phyloP scores from a whole-genome alignment of 2,329 filamentous ascomycete species.

The Talaromyces atroroseus region DNA sequence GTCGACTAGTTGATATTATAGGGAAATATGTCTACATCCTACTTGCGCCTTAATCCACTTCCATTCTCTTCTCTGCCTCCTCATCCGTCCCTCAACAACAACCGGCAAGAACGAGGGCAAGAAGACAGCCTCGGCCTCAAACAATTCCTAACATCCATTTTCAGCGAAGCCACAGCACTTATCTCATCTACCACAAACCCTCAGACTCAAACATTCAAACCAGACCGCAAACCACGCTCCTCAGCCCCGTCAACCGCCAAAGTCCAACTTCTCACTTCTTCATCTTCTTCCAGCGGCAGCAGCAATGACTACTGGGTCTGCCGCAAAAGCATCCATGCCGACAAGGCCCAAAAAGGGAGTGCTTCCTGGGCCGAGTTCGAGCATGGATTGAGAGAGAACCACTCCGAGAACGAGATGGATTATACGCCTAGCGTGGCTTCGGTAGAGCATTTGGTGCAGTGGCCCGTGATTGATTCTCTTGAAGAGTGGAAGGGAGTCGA shows the following conservation, averaged over 20 bases:
- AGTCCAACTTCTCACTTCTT: conserved; percentile 23
- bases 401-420: conserved; percentile 36
- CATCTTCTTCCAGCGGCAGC: background rate
- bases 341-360: conserved; percentile 25
- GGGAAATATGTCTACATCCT: conserved; percentile 11
- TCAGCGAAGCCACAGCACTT: conserved; percentile 26
- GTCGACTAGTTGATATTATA: background rate
- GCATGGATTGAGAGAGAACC: conserved; percentile 30
- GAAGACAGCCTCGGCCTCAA: conserved; percentile 13
- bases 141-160: conserved; percentile 20
- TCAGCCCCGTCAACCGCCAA: conserved; percentile 26
- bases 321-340: conserved; percentile 33
- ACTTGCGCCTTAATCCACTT: conserved; percentile 24
- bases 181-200: conserved; percentile 20
- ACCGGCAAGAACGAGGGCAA: background rate
- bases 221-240: conserved; percentile 22
- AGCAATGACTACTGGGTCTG: conserved; percentile 36
- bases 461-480: conserved; percentile 18
- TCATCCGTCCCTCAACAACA: conserved; percentile 23
- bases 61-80: conserved; percentile 25
- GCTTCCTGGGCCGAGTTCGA: conserved; percentile 37
- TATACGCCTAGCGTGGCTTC: conserved; percentile 35
- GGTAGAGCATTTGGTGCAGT: conserved; percentile 26
- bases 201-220: conserved; percentile 19
- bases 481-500: conserved; percentile 22